phyloP scores from a whole-genome alignment of 139 green algal species.

The Chlorella sp. region DNA sequence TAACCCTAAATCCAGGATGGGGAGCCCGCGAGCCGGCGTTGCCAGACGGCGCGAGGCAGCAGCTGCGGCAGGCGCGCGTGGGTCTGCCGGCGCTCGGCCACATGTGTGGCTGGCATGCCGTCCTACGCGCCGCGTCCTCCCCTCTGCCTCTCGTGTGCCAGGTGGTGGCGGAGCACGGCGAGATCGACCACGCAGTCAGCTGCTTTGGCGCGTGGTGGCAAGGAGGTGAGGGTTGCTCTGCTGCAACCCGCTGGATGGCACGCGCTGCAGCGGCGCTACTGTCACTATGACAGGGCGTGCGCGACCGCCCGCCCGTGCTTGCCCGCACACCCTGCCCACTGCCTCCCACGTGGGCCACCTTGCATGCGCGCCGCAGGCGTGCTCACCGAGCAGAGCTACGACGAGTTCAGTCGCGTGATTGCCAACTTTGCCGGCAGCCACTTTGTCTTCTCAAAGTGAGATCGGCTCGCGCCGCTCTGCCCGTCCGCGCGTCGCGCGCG shows the following conservation, averaged over 20 bases:
- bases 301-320: too few relatives aligned
- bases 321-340: too few relatives aligned
- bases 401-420: conserved; percentile 21
- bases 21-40: too few relatives aligned
- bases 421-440: conserved; percentile 30
- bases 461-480: too few relatives aligned
- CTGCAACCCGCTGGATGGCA: not conserved
- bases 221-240: conserved; percentile 2
- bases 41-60: too few relatives aligned
- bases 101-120: not conserved
- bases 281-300: not conserved
- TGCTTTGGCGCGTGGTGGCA: conserved; percentile 30
- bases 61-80: too few relatives aligned
- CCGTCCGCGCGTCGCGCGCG: too few relatives aligned
- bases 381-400: conserved; percentile 25
- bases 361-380: conserved; percentile 21
- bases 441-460: conserved; percentile 17
- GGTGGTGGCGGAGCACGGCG: conserved; percentile 5
- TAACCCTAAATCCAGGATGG: too few relatives aligned
- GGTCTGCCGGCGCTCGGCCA: not conserved
- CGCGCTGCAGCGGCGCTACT: too few relatives aligned
- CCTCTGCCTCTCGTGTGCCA: conserved; percentile 14
- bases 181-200: conserved; percentile 20
- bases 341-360: too few relatives aligned
- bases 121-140: not conserved